Evolutionary conservation across 2,329 filamentous ascomycete genomes (phyloP).

Genomic region (Nothophaeocryptopus gaeumannii): DNA sequence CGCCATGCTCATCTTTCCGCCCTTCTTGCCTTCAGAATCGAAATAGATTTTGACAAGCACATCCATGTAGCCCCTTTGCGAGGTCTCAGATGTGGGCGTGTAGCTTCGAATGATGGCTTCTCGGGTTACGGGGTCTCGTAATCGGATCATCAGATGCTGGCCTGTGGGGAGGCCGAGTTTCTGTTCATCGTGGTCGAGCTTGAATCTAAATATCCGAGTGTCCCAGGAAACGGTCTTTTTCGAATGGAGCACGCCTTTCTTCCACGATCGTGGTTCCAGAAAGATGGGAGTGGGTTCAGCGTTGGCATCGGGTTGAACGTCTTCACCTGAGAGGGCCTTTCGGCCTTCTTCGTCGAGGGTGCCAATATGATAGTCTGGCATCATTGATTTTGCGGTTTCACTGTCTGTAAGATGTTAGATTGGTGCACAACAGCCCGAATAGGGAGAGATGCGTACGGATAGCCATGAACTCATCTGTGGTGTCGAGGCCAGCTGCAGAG

Average conservation of each 20-base stretch:
- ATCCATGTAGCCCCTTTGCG: slow-evolving; percentile 62
- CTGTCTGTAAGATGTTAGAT: slow-evolving; percentile 60
- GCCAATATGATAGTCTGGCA: slow-evolving; percentile 81
- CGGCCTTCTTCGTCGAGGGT: slow-evolving; percentile 63
- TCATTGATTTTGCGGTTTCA: slow-evolving; percentile 89
- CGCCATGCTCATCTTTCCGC: slow-evolving; percentile 79
- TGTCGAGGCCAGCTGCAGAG: slow-evolving; percentile 76
- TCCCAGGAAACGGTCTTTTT: slow-evolving; percentile 73
- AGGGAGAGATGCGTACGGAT: slow-evolving; percentile 64
- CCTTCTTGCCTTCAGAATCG: slow-evolving; percentile 54
- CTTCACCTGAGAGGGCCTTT: slow-evolving; percentile 49
- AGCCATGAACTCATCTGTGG: slow-evolving; percentile 83
- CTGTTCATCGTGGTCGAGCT: slow-evolving; percentile 69
- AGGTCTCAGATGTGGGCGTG: slow-evolving; percentile 71
- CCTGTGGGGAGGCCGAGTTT: slow-evolving; percentile 74
- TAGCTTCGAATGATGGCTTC: slow-evolving; percentile 81
- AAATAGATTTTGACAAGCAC: slow-evolving; percentile 82
- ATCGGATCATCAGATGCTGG: slow-evolving; percentile 81
- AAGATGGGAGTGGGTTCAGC: slow-evolving; percentile 59
- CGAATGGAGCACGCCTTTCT: slow-evolving; percentile 64
- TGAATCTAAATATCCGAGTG: slow-evolving; percentile 77
- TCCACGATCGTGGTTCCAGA: slow-evolving; percentile 70
- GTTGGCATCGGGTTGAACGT: slow-evolving; percentile 41
- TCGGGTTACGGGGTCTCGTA: slow-evolving; percentile 66
- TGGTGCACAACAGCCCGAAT: background rate